Evolutionary conservation across 148 eudicot species (phyloP), one percentile per base, ranked within the genome.

Genomic region (Chenopodium formosanum): DNA sequence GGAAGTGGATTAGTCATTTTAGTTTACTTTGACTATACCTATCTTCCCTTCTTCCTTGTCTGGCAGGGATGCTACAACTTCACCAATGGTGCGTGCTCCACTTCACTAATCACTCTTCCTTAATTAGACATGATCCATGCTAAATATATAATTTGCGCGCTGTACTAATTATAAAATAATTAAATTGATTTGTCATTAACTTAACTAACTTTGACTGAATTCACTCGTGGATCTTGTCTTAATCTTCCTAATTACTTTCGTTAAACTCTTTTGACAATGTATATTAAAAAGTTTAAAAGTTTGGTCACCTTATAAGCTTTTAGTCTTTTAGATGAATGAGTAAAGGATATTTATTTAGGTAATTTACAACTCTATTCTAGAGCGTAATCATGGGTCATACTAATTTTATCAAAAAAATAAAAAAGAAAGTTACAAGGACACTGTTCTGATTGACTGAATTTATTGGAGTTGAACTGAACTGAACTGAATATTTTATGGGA

Each of bases 21-120:
- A 76, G 67, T 53, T 76, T 53, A 7, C 67, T 53, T 76, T 76
- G 78, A 76, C 78, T 58, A 62, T 76, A 76, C 78, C 78, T 76
- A 62, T 58, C 66, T 76, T 53, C 65, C 14, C 27, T 76, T 22
- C 44, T 40, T 40, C 44, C 22, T 74, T 74, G 76, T 74, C 76
- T 47, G 58, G 76, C 76, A 8, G 29, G 29, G 76, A 74, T 40
- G 76, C 62, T 74, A 74, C 76, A 74, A 50, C 29, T 1, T 50
- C 3, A 50, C 56, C 74, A 40, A 71, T 63, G 66, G 66, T 63
- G 66, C 66, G 66, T 63, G 66, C 66, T 20, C 23, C 44, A 40
- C 44, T 40, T 40, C 10, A 63, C 23, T 19, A 9, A 63, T 22
- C 23, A 63, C 66, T 63, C n/a, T n/a, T 20, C 9, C 9, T 63